phyloP scores from a whole-genome alignment of 176 grass and related monocot species.

The Tuctoria greenei region DNA sequence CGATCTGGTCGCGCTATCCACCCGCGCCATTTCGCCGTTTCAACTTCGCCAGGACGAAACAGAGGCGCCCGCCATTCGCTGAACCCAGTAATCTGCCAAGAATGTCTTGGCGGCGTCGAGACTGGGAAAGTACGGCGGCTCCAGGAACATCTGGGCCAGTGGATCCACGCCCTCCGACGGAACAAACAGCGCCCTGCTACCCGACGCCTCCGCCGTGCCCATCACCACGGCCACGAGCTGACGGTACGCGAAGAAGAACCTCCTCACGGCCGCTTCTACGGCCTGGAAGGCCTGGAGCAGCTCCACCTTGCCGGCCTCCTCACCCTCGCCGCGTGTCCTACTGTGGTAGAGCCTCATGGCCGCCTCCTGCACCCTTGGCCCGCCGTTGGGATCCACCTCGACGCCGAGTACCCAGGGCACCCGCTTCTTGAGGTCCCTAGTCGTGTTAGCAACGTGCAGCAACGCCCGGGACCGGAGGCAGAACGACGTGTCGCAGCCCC shows the following conservation, averaged over 20 bases:
- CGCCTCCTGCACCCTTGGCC: slow-evolving; percentile 81
- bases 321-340: slow-evolving; percentile 55
- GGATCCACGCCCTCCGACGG: slow-evolving; percentile 64
- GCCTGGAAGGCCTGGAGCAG: slow-evolving; percentile 81
- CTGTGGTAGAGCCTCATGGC: slow-evolving; percentile 89
- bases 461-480: slow-evolving; percentile 75
- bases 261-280: slow-evolving; percentile 63
- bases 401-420: slow-evolving; percentile 77
- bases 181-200: slow-evolving; percentile 56
- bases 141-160: slow-evolving; percentile 79
- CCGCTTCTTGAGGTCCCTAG: slow-evolving; percentile 64
- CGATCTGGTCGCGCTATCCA: not conserved
- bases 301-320: slow-evolving; percentile 62
- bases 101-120: slow-evolving; percentile 94
- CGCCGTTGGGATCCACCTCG: slow-evolving; percentile 85
- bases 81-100: slow-evolving; percentile 82
- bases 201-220: slow-evolving; percentile 64
- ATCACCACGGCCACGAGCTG: slow-evolving; percentile 66
- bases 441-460: slow-evolving; percentile 47
- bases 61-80: slow-evolving; percentile 32
- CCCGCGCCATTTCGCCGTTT: slow-evolving; percentile 6
- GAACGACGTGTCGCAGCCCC: slow-evolving; percentile 56
- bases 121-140: slow-evolving; percentile 91
- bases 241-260: slow-evolving; percentile 89
- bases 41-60: slow-evolving; percentile 33